A percentile compares a stretch with the other conserved stretches of the same genome.
These are phyloP conservation scores for Cystobasidium pallidum DNA, from an alignment of 1,284 basidiomycete genomes.

Conservation along the genomic window DNA sequence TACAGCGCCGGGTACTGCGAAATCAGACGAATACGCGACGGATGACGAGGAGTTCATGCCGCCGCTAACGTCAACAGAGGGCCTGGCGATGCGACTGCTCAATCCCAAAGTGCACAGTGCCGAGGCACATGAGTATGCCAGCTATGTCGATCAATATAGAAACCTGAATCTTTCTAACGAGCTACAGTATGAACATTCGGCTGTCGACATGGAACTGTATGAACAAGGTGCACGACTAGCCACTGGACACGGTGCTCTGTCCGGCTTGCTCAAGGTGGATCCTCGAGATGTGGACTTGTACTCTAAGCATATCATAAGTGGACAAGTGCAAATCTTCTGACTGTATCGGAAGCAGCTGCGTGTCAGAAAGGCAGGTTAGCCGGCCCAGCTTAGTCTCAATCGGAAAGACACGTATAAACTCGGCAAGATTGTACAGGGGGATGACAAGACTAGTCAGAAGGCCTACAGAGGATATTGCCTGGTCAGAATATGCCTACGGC, in stretches of 20 bases:
- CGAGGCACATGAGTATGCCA: conserved; percentile 77
- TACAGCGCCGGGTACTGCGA: not conserved
- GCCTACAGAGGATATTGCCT: too few relatives aligned
- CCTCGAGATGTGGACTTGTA: conserved; percentile 10
- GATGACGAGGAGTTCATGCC: conserved; percentile 51
- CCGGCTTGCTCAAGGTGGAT: conserved; percentile 17
- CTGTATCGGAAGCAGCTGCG: too few relatives aligned
- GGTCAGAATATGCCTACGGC: too few relatives aligned
- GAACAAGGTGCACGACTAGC: conserved; percentile 55
- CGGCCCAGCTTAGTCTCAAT: too few relatives aligned
- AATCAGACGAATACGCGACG: not conserved
- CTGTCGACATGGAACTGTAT: conserved; percentile 57
- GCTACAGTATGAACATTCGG: conserved; percentile 54
- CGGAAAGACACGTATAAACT: too few relatives aligned
- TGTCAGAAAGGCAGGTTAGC: too few relatives aligned
- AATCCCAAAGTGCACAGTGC: conserved; percentile 67
- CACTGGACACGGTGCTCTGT: conserved; percentile 47
- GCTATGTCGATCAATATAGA: conserved; percentile 59
- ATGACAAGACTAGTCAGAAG: too few relatives aligned
- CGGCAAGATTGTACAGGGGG: too few relatives aligned
- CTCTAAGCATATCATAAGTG: conserved; percentile 26
- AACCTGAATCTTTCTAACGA: conserved; percentile 46
- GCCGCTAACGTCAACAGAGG: conserved; percentile 65
- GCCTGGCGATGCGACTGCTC: conserved; percentile 67
- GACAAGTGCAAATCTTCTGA: not conserved